Conservation (phyloP, 805 yeast species). For the Barnettozyma sucrosica region DNA sequence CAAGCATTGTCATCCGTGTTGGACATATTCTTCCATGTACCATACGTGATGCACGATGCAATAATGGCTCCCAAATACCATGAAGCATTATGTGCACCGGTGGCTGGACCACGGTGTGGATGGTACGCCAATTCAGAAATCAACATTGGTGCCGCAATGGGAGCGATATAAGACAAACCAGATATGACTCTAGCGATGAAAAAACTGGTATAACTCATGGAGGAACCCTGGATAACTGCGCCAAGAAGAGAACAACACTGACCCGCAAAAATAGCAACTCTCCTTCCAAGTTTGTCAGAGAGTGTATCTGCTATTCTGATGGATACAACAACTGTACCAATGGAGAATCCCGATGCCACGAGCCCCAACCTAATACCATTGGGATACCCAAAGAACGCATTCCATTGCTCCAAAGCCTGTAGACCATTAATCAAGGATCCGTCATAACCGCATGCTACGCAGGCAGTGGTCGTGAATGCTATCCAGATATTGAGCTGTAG, state of each 20-base stretch:
- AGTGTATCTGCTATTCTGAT: not conserved
- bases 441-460: slow-evolving; percentile 45
- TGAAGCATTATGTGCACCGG: slow-evolving; percentile 44
- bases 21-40: slow-evolving; percentile 30
- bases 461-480: slow-evolving; percentile 37
- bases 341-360: slow-evolving; percentile 9
- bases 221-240: slow-evolving; percentile 25
- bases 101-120: slow-evolving; percentile 38
- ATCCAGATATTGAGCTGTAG: slow-evolving; percentile 32
- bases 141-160: slow-evolving; percentile 44
- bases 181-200: slow-evolving; percentile 35
- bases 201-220: slow-evolving; percentile 18
- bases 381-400: slow-evolving; percentile 34
- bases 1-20: slow-evolving; percentile 33
- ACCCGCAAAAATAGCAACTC: not conserved
- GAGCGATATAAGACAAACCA: slow-evolving; percentile 42
- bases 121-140: slow-evolving; percentile 43
- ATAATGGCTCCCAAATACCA: slow-evolving; percentile 52
- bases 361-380: slow-evolving; percentile 35
- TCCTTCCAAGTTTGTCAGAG: not conserved
- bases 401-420: slow-evolving; percentile 41
- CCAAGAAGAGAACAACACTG: slow-evolving; percentile 22
- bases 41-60: slow-evolving; percentile 48
- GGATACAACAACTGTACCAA: not conserved
- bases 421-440: slow-evolving; percentile 46